Evolutionary conservation across 148 eudicot species (phyloP).

Genomic region (Selenicereus undatus): DNA sequence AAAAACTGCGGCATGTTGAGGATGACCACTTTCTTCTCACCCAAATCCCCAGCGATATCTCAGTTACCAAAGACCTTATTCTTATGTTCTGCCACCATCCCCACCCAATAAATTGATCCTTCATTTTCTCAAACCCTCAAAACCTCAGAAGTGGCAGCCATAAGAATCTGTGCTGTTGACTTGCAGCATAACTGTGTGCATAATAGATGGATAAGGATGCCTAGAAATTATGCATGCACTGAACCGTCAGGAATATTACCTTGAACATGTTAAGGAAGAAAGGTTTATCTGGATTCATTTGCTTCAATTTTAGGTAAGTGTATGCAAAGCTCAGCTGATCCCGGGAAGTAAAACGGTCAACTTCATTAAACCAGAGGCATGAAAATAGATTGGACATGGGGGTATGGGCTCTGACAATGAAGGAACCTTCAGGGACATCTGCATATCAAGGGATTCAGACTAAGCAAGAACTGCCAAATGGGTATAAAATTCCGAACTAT

Average conservation of each 20-base stretch:
- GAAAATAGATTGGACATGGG: conserved; percentile 93
- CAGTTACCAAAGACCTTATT: too few relatives aligned
- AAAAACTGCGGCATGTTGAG: too few relatives aligned
- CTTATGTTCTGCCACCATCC: too few relatives aligned
- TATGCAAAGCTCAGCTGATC: conserved; percentile 94
- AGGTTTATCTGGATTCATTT: conserved; percentile 56
- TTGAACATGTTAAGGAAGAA: conserved; percentile 73
- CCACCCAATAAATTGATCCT: too few relatives aligned
- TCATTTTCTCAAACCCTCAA: too few relatives aligned
- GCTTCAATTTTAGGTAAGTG: conserved; percentile 78
- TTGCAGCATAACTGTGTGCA: not conserved
- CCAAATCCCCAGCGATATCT: too few relatives aligned
- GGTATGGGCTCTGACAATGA: conserved; percentile 87
- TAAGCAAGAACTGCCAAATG: not conserved
- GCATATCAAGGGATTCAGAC: conserved; percentile 19
- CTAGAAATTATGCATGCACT: conserved; percentile 3
- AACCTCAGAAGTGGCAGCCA: not conserved
- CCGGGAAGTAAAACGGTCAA: conserved; percentile 86
- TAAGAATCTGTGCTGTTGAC: not conserved
- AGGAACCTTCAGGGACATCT: conserved; percentile 98
- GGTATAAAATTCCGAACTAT: not conserved
- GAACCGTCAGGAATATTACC: conserved; percentile 39
- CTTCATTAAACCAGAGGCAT: conserved; percentile 98
- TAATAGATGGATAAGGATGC: not conserved
- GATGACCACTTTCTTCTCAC: too few relatives aligned